A percentile compares a stretch with the other conserved stretches of the same genome.
phyloP scores from a whole-genome alignment of 768 basidiomycete genomes.

The Phaeotremella fagi region DNA sequence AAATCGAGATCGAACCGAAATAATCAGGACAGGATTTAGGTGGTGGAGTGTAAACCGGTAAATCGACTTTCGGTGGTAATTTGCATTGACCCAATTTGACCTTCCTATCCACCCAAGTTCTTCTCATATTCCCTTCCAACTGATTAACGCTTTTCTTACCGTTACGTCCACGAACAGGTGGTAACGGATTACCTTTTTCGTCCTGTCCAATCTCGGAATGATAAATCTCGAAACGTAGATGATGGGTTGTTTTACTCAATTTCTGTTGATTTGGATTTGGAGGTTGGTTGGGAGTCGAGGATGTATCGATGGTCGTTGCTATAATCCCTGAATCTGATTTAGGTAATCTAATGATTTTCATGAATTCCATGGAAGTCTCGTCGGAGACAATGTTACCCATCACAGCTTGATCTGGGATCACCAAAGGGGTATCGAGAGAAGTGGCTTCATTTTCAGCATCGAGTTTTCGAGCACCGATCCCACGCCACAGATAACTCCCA shows the following conservation, averaged over 20 bases:
- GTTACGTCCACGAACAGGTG: neutral
- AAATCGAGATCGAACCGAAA: neutral
- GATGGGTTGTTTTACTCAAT: neutral
- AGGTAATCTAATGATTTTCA: neutral
- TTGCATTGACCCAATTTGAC: neutral
- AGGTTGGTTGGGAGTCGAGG: neutral
- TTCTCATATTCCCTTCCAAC: neutral
- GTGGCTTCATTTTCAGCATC: neutral
- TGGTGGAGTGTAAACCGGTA: neutral
- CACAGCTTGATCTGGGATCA: neutral
- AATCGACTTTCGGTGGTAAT: neutral
- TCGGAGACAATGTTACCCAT: neutral
- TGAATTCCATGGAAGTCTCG: neutral
- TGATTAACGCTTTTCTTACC: neutral
- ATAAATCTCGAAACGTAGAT: neutral
- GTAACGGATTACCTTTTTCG: neutral
- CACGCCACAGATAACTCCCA: neutral
- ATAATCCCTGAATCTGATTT: neutral
- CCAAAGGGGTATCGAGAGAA: neutral
- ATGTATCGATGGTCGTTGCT: neutral
- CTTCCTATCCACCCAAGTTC: neutral
- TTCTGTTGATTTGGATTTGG: too few relatives aligned
- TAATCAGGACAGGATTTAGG: neutral
- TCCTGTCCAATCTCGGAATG: neutral
- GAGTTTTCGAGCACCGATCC: neutral